A percentile compares a stretch with the other conserved stretches of the same genome.
Conservation (phyloP, 108 stramenopile species). For the Aurantiochytrium sp. region DNA sequence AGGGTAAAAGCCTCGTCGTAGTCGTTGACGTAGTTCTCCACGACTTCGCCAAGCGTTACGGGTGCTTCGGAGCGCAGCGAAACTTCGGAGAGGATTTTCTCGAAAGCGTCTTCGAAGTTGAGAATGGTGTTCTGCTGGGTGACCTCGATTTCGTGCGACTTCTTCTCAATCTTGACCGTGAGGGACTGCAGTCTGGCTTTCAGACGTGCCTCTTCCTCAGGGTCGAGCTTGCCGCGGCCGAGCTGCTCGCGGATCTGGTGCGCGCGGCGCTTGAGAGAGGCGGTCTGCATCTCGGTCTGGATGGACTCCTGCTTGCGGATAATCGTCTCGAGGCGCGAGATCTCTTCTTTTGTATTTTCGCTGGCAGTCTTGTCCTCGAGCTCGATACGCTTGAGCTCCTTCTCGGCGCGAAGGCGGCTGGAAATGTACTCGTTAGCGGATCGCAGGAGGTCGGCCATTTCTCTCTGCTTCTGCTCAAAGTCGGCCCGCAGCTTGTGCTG, state of each 20-base stretch:
- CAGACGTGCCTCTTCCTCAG: neutral
- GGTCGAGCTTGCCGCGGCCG: neutral
- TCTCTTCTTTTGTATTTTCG: neutral
- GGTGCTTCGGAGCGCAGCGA: neutral
- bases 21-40: neutral
- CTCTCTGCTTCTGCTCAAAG: neutral
- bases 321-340: neutral
- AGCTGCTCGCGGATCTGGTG: neutral
- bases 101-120: neutral
- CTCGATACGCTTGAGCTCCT: neutral
- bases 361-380: neutral
- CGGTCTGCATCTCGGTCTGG: neutral
- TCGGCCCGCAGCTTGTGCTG: neutral
- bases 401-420: neutral
- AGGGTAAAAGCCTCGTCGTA: constrained; percentile 7
- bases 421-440: neutral
- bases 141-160: neutral
- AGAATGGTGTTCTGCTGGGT: neutral
- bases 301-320: constrained; percentile 11
- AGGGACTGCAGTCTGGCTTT: neutral
- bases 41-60: neutral
- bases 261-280: neutral
- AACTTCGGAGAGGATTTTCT: neutral
- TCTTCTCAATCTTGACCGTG: constrained; percentile 10
- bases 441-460: constrained; percentile 6